These are phyloP conservation scores for Adansonia gregorii DNA, from an alignment of 441 rosid genomes.

Conservation along the genomic window DNA sequence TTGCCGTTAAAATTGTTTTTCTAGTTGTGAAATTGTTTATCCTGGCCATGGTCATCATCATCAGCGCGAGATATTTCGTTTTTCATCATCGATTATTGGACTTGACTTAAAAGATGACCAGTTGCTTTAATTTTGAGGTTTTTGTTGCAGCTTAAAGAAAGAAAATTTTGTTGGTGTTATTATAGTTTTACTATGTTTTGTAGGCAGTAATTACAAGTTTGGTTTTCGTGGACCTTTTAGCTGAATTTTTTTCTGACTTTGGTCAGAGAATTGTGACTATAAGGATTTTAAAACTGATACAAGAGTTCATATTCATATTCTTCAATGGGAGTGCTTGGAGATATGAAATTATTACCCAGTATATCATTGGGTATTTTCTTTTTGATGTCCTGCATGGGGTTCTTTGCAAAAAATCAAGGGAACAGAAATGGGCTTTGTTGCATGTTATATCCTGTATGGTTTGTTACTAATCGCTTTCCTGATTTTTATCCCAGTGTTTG, in stretches of 20 bases:
- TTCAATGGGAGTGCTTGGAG: background rate
- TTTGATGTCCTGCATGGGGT: background rate
- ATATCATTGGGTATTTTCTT: background rate
- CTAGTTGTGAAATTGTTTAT: background rate
- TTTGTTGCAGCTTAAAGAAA: constrained; percentile 10
- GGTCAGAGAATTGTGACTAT: background rate
- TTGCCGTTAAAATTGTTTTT: constrained; percentile 1
- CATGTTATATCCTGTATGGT: background rate
- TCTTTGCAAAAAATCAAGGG: background rate
- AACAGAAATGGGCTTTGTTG: background rate
- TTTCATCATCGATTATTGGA: constrained; percentile 14
- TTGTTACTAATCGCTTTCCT: background rate
- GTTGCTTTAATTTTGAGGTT: constrained; percentile 7
- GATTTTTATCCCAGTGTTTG: background rate
- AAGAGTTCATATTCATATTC: constrained; percentile 1
- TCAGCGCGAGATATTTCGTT: constrained; percentile 3
- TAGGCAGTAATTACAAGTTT: background rate
- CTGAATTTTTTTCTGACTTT: background rate
- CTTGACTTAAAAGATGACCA: constrained; percentile 8
- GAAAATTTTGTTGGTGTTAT: background rate
- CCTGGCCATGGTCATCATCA: background rate
- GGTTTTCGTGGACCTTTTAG: background rate
- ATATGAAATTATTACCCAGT: background rate
- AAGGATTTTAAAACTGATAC: constrained; percentile 16
- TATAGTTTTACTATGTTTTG: background rate